A percentile compares a stretch with the other conserved stretches of the same genome.
Conservation (phyloP, 306 rosid species). For the Macrotyloma uniflorum region DNA sequence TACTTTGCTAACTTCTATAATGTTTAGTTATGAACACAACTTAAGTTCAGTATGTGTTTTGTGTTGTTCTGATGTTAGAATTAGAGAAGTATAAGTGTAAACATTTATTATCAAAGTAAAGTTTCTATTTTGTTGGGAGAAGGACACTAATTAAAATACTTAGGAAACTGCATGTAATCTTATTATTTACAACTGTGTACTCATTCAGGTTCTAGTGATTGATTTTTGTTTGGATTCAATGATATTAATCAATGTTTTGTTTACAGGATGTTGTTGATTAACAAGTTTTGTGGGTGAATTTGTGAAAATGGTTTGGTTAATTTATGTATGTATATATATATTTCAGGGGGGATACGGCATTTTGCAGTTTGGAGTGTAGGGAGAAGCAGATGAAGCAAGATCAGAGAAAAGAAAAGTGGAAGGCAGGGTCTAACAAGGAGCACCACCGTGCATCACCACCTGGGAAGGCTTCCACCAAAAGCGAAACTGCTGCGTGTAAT, state of each 20-base stretch:
- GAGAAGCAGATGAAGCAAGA: conserved; percentile 77
- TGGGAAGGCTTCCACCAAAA: conserved; percentile 41
- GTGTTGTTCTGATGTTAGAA: too few relatives aligned
- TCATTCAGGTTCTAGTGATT: not conserved
- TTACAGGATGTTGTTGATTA: not conserved
- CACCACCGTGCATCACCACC: conserved; percentile 39
- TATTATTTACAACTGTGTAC: too few relatives aligned
- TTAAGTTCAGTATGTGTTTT: too few relatives aligned
- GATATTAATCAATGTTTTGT: not conserved
- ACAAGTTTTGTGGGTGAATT: not conserved
- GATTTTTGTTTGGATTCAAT: not conserved
- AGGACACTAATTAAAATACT: too few relatives aligned
- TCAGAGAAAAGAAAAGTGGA: conserved; percentile 55
- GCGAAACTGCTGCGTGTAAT: conserved; percentile 50
- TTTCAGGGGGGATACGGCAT: conserved; percentile 89
- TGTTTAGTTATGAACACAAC: too few relatives aligned
- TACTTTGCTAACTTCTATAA: not conserved
- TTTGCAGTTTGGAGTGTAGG: conserved; percentile 92
- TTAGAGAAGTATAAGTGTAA: too few relatives aligned
- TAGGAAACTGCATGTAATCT: too few relatives aligned
- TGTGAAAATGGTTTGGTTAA: not conserved
- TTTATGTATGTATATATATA: not conserved
- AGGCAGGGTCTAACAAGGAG: conserved; percentile 36
- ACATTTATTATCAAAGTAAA: too few relatives aligned
- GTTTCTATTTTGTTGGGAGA: too few relatives aligned